Base-by-base conservation (phyloP, 495 filamentous ascomycete species). In the Astrothelium macrocarpum region DNA sequence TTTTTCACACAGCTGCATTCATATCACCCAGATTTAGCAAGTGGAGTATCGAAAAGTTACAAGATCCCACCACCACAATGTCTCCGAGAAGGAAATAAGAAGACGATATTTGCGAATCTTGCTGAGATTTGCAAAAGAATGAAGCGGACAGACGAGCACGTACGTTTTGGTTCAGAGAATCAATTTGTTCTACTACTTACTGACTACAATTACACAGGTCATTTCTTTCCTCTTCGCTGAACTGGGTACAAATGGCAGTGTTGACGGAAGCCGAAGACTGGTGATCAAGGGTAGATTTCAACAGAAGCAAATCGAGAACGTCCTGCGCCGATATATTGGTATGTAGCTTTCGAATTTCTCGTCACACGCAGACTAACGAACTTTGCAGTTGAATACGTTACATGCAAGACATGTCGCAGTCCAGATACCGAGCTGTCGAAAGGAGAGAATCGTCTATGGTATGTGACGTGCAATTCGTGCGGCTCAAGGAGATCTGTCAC, bases 11-110 rank as follows among this genome's bases (percentile, higher is more conserved):
- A 93, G 58, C 82, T 98, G 61, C 84, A 93, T 76, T 87, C 87
- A 75, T 90, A 93, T 79, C 93, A 98, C 80, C 94, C 94, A 69
- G 94, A 97, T 71, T 85, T 97, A 62, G 84, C 91, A 18, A 88
- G 88, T 23, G 86, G 84, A 75, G 94, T 93, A 59, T 84, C 87
- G 65, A 90, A 89, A 78, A 92, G 88, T 71, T 98, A 98, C 82
- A 97, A 97, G 83, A 98, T 98, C 70, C 95, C 94, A 20, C 94
- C 94, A 14, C 94, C 94, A n/a, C 95, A 98, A 80, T 96, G 93
- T 78, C 82, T 97, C 56, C 91, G 95, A 78, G 95, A 98, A 90
- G 94, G 94, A 74, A 97, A 97, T 84, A 96, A 96, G 84, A 96
- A 96, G 88, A 97, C 94, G 60, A 95, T 97, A 71, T 98, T 97